Evolutionary conservation across 345 rosid genomes (phyloP), one percentile per base, ranked within the genome.

Genomic region (Populus nigra): DNA sequence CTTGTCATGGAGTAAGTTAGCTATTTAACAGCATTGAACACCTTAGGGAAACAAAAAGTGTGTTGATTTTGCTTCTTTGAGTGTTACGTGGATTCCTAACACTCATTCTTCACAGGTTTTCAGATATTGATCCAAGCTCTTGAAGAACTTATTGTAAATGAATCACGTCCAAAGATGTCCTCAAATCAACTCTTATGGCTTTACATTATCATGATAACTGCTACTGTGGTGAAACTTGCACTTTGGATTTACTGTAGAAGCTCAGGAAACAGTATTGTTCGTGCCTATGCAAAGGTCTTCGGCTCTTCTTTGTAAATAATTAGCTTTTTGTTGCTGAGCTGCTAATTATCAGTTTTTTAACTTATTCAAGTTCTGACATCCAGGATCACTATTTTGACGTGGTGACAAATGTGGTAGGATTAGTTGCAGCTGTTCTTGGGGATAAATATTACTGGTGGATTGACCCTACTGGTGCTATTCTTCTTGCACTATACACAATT

Each of bases 361-460:
- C 45, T 9, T 72, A 15, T 57, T 55, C 38, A 4, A 4, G 20
- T 8, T 31, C 36, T 39, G 35, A 20, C 67, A 80, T 33, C 29
- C 89, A 96, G 99, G 99, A 93, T 86, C 98, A 93, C 84, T 87
- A 93, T 63, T 93, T 96, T 71, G 98, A 96, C 69, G 97, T 96
- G 76, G 76, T 93, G 62, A 96, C 97, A 53, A 96, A 96, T 69
- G 88, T 96, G 55, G 91, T 93, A 15, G 99, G 98, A 65, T 73
- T 96, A 25, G 87, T 85, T 16, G 90, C 99, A 5, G 99, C 98
- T 25, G 79, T 93, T 82, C 92, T 96, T 39, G 98, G 93, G 47
- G 91, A 93, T 84, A 80, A 83, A 36, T 85, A 71, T 79, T 88
- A 82, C 71, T 96, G 97, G 99, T 96, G 97, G 98, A 90, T 96